Base-by-base conservation (phyloP, 2,329 filamentous ascomycete genomes). In the Stachybotrys elegans region DNA sequence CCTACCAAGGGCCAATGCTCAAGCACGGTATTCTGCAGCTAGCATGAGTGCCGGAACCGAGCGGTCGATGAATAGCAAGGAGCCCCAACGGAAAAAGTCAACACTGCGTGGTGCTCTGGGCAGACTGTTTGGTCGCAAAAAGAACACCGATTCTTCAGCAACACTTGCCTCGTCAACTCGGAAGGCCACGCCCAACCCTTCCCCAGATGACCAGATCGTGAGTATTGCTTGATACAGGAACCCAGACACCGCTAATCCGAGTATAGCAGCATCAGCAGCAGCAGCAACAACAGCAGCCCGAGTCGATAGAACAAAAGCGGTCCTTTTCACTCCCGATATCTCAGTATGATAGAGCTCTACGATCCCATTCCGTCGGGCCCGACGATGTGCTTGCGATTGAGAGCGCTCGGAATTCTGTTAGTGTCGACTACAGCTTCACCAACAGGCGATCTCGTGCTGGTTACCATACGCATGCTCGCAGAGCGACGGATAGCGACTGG, bases 361-460 rank as follows among this genome's bases (percentile, higher is more conserved):
- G 79, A 36, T 83, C 80, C 12, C 79, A 84, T 56, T 82, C 80
- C 2, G 65, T 81, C 32, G 75, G 78, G 2, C 72, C 73, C 2
- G 72, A 78, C 29, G 76, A 80, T 51, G 73, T 75, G 20, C 65
- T 70, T 25, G 72, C 69, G 29, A 77, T 76, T 20, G 72, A 75
- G 45, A 77, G 70, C 45, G 73, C 70, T 3, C 73, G 76, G 20
- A 78, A 73, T 54, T 80, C 78, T 2, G 51, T 76, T 35, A 72
- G 71, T 44, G 63, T 67, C 35, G 77, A 78, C 14, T 57, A 59
- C 19, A 61, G 54, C 47, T 60, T 64, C 21, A 52, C 57, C 12
- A 63, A 65, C 36, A 63, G 63, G 39, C 67, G 47, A 38, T 40
- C 53, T 7, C 57, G 54, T 17, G 38, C 14, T 7, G 23, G 38